Evolutionary conservation across 305 asterid genomes (phyloP).

Genomic region (Fraxinus sp.): DNA sequence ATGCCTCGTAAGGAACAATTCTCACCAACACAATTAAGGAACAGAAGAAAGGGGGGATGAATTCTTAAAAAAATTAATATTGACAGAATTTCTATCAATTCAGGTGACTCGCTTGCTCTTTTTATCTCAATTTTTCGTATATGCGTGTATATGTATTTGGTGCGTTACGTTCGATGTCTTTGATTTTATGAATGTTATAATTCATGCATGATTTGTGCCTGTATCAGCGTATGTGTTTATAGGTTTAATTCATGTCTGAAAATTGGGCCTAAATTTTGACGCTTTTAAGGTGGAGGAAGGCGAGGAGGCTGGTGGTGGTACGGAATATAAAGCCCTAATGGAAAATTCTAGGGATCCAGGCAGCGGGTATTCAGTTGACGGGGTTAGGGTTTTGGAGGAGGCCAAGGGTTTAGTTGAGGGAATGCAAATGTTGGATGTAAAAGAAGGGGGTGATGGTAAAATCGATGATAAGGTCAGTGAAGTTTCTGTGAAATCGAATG

Average conservation of each 20-base stretch:
- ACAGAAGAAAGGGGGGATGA: background rate
- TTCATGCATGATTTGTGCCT: background rate
- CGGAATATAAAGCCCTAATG: slow-evolving; percentile 11
- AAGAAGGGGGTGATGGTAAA: background rate
- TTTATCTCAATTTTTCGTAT: slow-evolving; percentile 6
- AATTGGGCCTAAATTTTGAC: slow-evolving; percentile 14
- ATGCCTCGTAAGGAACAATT: background rate
- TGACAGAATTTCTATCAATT: slow-evolving; percentile 1
- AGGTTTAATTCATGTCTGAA: slow-evolving; percentile 41
- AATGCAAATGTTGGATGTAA: slow-evolving; percentile 13
- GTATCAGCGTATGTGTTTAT: slow-evolving; percentile 26
- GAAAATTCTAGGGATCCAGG: slow-evolving; percentile 3
- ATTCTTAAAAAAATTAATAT: too few relatives aligned
- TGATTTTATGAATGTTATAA: background rate
- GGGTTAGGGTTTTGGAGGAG: slow-evolving; percentile 30
- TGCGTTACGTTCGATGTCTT: background rate
- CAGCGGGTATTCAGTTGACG: slow-evolving; percentile 7
- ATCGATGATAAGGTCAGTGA: background rate
- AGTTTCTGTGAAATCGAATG: background rate
- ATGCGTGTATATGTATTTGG: background rate
- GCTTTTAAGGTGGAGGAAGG: slow-evolving; percentile 16
- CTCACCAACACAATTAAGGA: background rate
- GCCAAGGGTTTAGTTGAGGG: slow-evolving; percentile 7
- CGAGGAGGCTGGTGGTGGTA: background rate
- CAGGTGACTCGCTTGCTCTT: slow-evolving; percentile 42